Base-by-base conservation (phyloP, 805 yeast species). In the Ogataea trehaloabstinens region DNA sequence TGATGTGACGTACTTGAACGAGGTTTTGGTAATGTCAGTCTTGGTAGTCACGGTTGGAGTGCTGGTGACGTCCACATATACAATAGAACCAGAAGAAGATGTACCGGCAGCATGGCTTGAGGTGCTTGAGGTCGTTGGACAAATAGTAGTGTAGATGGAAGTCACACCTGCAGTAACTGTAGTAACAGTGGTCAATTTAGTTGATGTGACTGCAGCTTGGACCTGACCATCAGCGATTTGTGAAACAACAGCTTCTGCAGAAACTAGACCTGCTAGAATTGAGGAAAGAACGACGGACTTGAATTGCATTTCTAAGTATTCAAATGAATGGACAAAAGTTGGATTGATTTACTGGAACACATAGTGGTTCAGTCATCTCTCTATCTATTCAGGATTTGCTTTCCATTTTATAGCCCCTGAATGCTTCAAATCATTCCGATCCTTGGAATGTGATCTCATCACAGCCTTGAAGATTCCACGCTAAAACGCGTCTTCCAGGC, bases 31-130 rank as follows among this genome's bases (percentile, higher is more conserved):
- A 36, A 66, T 55, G 52, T 65, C 71, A 29, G 64, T 58, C 31
- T 70, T 58, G 22, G 56, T 60, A 36, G 71, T 66, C 41, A 63
- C 69, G 34, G 63, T 57, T 42, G 77, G 76, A 31, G 76, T 49
- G 34, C 48, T 42, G 43, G 56, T 45, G 34, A 39, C 40, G 40
- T 44, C 56, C 13, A 40, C 40, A 35, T 31, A 40, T 16, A 25
- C 28, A 19, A 42, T 37, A n/a, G 18, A 28, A 32, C 28, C 44
- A 17, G 24, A 42, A 15, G 44, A 39, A 17, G 48, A 35, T 37
- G 41, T 37, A 34, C 40, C 18, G 3, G 37, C 28, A 15, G 31
- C 37, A 20, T 39, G 16, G 18, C 38, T 21, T 10, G 31, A 13
- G 22, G 46, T 25, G 19, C 15, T 32, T 4, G 40, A 12, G 22